A percentile compares a stretch with the other conserved stretches of the same genome.
Conservation (phyloP, 1,139 yeast species). For the Lodderomyces pseudojiufengensis region DNA sequence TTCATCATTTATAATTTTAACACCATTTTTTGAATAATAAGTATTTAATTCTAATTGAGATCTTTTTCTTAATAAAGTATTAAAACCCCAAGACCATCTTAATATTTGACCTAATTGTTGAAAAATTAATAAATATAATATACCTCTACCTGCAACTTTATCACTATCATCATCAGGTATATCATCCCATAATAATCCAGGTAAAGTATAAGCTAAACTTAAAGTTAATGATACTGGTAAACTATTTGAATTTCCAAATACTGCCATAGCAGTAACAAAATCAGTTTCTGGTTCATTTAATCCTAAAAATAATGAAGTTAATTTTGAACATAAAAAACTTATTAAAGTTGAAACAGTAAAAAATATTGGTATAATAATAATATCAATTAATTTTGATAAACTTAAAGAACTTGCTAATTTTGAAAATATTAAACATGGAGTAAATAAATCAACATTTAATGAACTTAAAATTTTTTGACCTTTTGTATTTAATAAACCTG, state of each 20-base stretch:
- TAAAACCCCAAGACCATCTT: constrained; percentile 93
- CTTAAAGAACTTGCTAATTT: constrained; percentile 76
- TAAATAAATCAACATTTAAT: constrained; percentile 74
- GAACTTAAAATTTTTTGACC: constrained; percentile 66
- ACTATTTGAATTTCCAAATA: constrained; percentile 79
- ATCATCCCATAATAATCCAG: constrained; percentile 72
- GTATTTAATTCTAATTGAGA: constrained; percentile 37
- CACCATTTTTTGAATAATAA: constrained; percentile 19
- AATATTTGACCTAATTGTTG: constrained; percentile 83
- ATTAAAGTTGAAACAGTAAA: constrained; percentile 63
- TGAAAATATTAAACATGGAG: constrained; percentile 79
- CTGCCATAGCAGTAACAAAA: constrained; percentile 87
- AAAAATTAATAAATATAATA: constrained; percentile 69
- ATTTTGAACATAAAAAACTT: constrained; percentile 52
- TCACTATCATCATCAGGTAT: constrained; percentile 62
- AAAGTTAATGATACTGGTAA: constrained; percentile 76
- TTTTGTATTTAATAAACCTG: constrained; percentile 53
- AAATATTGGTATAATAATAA: constrained; percentile 70
- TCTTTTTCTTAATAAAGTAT: constrained; percentile 59
- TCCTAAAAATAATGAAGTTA: constrained; percentile 43
- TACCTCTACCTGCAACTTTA: constrained; percentile 76
- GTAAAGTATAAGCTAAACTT: constrained; percentile 67
- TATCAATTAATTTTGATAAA: constrained; percentile 61
- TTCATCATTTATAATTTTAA: constrained; percentile 11
- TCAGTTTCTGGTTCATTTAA: constrained; percentile 66